These are phyloP conservation scores for Knoxdaviesia capensis DNA, from an alignment of 2,329 filamentous ascomycete genomes.

Conservation along the genomic window DNA sequence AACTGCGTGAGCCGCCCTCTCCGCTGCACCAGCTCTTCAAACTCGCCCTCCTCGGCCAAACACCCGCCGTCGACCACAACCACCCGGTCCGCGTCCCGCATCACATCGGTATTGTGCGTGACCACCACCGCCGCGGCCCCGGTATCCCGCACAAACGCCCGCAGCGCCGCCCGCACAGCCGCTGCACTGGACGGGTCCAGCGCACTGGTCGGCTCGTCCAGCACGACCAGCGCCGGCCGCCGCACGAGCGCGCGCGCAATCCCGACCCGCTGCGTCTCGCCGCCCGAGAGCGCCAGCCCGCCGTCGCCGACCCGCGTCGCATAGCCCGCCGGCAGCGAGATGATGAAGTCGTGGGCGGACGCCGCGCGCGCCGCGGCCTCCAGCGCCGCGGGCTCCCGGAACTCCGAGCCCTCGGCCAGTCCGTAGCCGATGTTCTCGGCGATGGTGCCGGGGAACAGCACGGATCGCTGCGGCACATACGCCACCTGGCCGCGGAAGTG, in stretches of 20 bases:
- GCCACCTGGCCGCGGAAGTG: conserved; percentile 40
- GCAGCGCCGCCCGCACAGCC: conserved; percentile 42
- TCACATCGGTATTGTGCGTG: conserved; percentile 73
- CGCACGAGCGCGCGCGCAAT: conserved; percentile 65
- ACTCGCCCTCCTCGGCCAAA: conserved; percentile 48
- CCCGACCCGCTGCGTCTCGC: conserved; percentile 63
- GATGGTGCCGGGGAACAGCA: conserved; percentile 60
- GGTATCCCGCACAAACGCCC: conserved; percentile 21
- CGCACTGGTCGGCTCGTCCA: conserved; percentile 76
- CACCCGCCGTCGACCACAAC: conserved; percentile 49
- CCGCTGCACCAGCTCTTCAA: conserved; percentile 31
- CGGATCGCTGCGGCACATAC: conserved; percentile 50
- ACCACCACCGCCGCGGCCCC: conserved; percentile 49
- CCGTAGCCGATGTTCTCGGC: conserved; percentile 72
- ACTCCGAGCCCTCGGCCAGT: conserved; percentile 30
- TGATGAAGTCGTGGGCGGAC: conserved; percentile 52
- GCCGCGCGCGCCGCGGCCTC: conserved; percentile 27
- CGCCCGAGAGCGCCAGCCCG: conserved; percentile 53
- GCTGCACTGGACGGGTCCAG: conserved; percentile 51
- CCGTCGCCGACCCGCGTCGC: conserved; percentile 59
- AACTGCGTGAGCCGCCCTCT: conserved; percentile 27
- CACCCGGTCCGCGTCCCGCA: conserved; percentile 56
- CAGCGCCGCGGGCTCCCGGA: conserved; percentile 24
- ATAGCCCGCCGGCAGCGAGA: conserved; percentile 46
- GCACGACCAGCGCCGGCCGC: conserved; percentile 48